Conservation (phyloP, 768 basidiomycete species). For the Wakefieldia striispora region DNA sequence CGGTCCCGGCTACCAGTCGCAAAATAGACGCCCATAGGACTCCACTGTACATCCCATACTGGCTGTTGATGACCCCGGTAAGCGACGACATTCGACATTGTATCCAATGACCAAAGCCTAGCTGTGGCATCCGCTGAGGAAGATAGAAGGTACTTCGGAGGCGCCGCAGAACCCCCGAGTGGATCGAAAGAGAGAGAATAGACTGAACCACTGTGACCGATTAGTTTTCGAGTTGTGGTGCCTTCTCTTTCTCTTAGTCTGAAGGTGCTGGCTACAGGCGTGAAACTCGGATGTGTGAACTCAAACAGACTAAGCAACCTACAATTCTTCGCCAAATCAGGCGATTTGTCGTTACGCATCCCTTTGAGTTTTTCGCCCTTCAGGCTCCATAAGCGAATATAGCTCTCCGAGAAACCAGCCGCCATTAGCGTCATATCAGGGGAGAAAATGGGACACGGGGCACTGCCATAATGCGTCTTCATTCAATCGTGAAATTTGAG, state of each 20-base stretch:
- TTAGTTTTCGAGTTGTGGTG: constrained; percentile 82
- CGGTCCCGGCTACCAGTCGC: constrained; percentile 92
- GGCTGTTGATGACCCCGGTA: constrained; percentile 97
- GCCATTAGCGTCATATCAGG: constrained; percentile 90
- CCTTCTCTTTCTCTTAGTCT: constrained; percentile 78
- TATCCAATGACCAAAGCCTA: constrained; percentile 94
- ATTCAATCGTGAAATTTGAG: constrained; percentile 3
- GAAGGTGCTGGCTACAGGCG: constrained; percentile 48
- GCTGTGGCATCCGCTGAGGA: constrained; percentile 89
- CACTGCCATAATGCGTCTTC: constrained; percentile 41
- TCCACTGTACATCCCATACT: constrained; percentile 99
- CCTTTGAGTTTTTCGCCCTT: constrained; percentile 88
- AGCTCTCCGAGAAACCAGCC: constrained; percentile 93
- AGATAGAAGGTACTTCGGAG: constrained; percentile 87
- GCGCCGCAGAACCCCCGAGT: constrained; percentile 75
- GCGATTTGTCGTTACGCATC: constrained; percentile 70
- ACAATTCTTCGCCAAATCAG: constrained; percentile 70
- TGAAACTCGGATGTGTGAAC: not conserved
- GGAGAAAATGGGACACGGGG: constrained; percentile 87
- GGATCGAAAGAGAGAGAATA: constrained; percentile 96
- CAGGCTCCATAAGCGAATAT: constrained; percentile 90
- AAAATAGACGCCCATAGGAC: constrained; percentile 97
- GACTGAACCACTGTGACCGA: constrained; percentile 96
- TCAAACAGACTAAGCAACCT: constrained; percentile 26
- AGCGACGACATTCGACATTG: constrained; percentile 88